A percentile compares a stretch with the other conserved stretches of the same genome.
These are phyloP conservation scores for Closterium sp. DNA, from an alignment of 139 green algal species.

Conservation along the genomic window DNA sequence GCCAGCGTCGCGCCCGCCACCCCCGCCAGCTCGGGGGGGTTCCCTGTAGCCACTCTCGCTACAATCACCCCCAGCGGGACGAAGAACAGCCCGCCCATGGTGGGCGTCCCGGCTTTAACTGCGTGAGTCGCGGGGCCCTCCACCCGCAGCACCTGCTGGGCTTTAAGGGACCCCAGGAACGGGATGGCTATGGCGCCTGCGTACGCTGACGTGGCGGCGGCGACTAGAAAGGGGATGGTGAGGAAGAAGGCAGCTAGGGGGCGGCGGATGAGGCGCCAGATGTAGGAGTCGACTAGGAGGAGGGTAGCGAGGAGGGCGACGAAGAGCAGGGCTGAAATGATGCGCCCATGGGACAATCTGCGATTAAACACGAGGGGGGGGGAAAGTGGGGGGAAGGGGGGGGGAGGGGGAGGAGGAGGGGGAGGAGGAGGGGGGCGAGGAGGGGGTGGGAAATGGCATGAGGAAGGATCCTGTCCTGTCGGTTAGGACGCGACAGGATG, in stretches of 20 bases:
- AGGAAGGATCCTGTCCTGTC: too few relatives aligned
- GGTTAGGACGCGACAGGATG: neutral
- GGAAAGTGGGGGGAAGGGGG: neutral
- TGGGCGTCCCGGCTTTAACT: constrained; percentile 53
- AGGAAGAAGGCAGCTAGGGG: constrained; percentile 42
- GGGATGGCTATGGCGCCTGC: constrained; percentile 28
- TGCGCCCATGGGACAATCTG: neutral
- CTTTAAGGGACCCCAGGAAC: constrained; percentile 34
- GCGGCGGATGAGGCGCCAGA: constrained; percentile 35
- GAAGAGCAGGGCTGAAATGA: constrained; percentile 7
- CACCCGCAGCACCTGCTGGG: constrained; percentile 39
- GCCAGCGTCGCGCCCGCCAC: constrained; percentile 22
- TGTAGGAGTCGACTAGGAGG: constrained; percentile 16
- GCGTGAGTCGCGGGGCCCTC: constrained; percentile 49
- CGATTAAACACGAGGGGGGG: neutral
- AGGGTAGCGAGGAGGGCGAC: constrained; percentile 6
- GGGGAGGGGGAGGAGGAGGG: neutral
- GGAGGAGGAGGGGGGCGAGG: neutral
- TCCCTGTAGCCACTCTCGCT: neutral
- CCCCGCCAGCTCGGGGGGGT: constrained; percentile 1
- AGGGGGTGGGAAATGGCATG: neutral
- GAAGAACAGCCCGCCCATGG: constrained; percentile 54
- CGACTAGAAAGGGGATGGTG: constrained; percentile 36
- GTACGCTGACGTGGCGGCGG: constrained; percentile 14
- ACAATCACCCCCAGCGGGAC: constrained; percentile 45